These are phyloP conservation scores for Penicillium cosmopolitanum DNA, from an alignment of 495 filamentous ascomycete genomes.

Conservation along the genomic window DNA sequence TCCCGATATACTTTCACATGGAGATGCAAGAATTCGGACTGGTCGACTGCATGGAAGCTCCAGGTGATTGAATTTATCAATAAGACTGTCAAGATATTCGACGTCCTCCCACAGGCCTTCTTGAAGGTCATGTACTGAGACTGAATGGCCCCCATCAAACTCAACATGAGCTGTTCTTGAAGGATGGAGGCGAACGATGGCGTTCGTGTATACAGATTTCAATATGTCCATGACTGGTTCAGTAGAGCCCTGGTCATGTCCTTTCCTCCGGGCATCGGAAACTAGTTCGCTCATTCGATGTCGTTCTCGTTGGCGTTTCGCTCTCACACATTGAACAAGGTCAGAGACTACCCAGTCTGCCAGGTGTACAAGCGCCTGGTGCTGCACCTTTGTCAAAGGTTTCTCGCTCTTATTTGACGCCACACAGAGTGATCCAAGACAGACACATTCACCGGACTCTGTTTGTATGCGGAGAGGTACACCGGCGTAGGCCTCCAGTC, in stretches of 20 bases:
- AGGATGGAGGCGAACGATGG: conserved; percentile 11
- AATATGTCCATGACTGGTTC: background rate
- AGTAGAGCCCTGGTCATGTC: background rate
- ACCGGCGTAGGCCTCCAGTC: conserved; percentile 19
- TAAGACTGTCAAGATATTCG: conserved; percentile 19
- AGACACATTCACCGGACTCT: conserved; percentile 16
- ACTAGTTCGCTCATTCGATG: conserved; percentile 20
- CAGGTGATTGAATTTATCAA: conserved; percentile 16
- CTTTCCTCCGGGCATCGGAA: conserved; percentile 6
- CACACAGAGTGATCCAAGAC: conserved; percentile 24
- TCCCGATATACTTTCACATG: conserved; percentile 18
- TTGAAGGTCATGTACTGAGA: conserved; percentile 10
- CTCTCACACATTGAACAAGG: conserved; percentile 17
- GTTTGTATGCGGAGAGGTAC: conserved; percentile 21
- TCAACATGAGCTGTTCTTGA: conserved; percentile 11
- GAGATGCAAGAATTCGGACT: conserved; percentile 12
- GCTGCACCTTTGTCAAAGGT: conserved; percentile 18
- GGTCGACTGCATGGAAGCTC: conserved; percentile 4
- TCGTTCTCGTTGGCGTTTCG: conserved; percentile 18
- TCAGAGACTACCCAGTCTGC: conserved; percentile 25
- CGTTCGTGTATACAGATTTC: background rate
- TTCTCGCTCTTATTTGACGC: conserved; percentile 16
- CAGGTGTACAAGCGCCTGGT: conserved; percentile 20
- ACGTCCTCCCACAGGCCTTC: conserved; percentile 21
- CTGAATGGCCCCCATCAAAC: conserved; percentile 10